Base-by-base conservation (phyloP, 805 yeast genomes). In the Hanseniaspora lindneri region DNA sequence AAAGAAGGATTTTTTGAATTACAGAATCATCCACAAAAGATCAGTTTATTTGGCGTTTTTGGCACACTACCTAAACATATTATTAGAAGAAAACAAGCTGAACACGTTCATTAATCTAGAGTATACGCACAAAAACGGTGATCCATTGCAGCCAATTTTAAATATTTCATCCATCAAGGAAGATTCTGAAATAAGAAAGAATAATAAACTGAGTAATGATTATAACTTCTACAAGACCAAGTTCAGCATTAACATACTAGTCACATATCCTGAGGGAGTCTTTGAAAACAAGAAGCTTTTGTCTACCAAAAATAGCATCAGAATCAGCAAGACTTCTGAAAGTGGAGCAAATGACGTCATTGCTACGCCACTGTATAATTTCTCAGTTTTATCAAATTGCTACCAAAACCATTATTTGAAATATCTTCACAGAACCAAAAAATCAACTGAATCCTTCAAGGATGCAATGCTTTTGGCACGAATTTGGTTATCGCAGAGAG, bases 401-500 rank as follows among this genome's bases (percentile, higher is more conserved):
- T 65, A 83, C 13, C 76, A 77, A 61, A 80, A 76, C 54, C 74
- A 80, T 54, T 81, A 83, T 59, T 69, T 86, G 58, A 80, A 83
- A 60, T 83, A 74, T 58, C 66, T 92, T 32, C 84, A 86, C 63
- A 77, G 83, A 35, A 72, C 83, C 17, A 79, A 82, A 56, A 83
- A 82, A 61, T 66, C 80, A 4, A 75, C 94, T 2, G 88, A 83
- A 47, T 77, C 85, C 13, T 92, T 86, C 64, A 76, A 76, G 54
- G 95, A 88, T 56, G 96, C 98, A 1, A 78, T 87, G 54, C 75
- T 80, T 7, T 70, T 92, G 46, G 96, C 96, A 3, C 74, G 88
- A 53, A 66, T 92, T 49, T 92, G 98, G 98, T 71, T 92, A 36
- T 73, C 76, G 43, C 97, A 92, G 65, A 74, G 95, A 54, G 95